A percentile compares a stretch with the other conserved stretches of the same genome.
These are phyloP conservation scores for Colletotrichum eremochloae DNA, from an alignment of 2,329 filamentous ascomycete genomes.

Conservation along the genomic window DNA sequence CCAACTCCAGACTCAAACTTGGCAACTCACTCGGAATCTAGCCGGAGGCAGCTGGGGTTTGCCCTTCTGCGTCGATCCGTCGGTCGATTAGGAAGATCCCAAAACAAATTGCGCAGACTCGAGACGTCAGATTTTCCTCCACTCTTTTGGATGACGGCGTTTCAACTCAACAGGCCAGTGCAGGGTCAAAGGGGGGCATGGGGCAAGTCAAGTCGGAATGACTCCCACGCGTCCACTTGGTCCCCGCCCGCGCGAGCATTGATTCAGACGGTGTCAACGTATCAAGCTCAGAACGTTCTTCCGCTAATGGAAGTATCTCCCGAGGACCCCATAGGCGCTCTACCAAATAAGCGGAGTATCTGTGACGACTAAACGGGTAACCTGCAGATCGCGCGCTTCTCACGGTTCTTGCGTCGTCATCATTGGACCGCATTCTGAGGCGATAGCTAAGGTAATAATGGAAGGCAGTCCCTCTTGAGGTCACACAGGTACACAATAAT, in stretches of 20 bases:
- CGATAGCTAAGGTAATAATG: not conserved
- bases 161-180: not conserved
- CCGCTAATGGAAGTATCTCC: not conserved
- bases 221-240: not conserved
- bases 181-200: not conserved
- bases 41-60: not conserved
- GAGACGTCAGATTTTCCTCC: not conserved
- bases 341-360: no score
- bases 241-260: constrained; percentile 10
- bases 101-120: constrained; percentile 11
- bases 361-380: constrained; percentile 3
- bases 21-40: constrained; percentile 2
- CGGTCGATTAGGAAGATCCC: not conserved
- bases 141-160: constrained; percentile 2
- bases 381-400: not conserved
- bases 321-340: not conserved
- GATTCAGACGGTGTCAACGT: not conserved
- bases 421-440: constrained; percentile 28
- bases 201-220: not conserved
- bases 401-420: not conserved
- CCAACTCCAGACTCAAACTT: not conserved
- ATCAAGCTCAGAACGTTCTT: not conserved
- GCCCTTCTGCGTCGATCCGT: not conserved
- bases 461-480: no score
- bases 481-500: no score